Evolutionary conservation across 2,329 filamentous ascomycete species (phyloP).

Genomic region (Talaromyces sp.): DNA sequence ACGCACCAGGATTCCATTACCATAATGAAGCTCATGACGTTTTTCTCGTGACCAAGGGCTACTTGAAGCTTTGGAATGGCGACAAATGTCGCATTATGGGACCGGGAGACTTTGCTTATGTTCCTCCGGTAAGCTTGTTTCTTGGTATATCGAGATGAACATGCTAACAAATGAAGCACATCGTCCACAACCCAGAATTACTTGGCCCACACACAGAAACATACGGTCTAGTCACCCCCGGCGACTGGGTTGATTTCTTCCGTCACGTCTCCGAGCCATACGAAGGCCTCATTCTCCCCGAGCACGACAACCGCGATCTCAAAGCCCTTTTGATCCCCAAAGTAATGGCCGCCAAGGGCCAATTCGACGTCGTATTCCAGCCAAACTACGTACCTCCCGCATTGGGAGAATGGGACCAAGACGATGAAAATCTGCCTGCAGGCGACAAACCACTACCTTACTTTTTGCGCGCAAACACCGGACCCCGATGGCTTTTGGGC

Average conservation of each 20-base stretch:
- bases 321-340: constrained; percentile 54
- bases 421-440: constrained; percentile 13
- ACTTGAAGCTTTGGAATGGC: constrained; percentile 58
- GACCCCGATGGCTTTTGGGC: constrained; percentile 48
- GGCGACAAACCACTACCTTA: constrained; percentile 49
- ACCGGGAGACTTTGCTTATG: background rate
- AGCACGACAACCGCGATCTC: constrained; percentile 54
- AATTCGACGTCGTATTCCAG: constrained; percentile 57
- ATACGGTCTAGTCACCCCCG: constrained; percentile 56
- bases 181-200: constrained; percentile 58
- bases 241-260: constrained; percentile 63
- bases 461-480: constrained; percentile 53
- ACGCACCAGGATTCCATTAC: constrained; percentile 52
- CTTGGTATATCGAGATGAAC: background rate
- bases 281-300: constrained; percentile 51
- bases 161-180: constrained; percentile 37
- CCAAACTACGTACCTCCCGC: constrained; percentile 42
- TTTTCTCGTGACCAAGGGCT: constrained; percentile 57
- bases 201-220: constrained; percentile 56
- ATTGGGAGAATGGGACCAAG: constrained; percentile 15
- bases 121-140: background rate
- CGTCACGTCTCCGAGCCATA: constrained; percentile 57
- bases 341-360: constrained; percentile 55
- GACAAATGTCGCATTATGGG: constrained; percentile 44
- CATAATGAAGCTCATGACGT: constrained; percentile 59